These are phyloP conservation scores for Tausonia pullulans DNA, from an alignment of 1,284 basidiomycete species.

Conservation along the genomic window DNA sequence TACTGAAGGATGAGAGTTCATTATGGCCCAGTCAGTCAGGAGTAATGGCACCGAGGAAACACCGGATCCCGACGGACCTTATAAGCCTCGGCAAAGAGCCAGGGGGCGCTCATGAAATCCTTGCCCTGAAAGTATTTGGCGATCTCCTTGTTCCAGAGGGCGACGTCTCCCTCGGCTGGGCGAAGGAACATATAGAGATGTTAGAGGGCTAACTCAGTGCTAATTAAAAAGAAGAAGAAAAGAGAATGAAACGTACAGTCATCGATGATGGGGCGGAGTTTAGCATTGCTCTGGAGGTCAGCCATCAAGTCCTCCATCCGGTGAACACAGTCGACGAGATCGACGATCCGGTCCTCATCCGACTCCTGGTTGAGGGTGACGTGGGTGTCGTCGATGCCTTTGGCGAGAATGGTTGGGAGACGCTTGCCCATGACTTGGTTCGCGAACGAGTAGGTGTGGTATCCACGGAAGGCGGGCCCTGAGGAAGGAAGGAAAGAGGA, in stretches of 20 bases:
- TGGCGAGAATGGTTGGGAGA: slow-evolving; percentile 87
- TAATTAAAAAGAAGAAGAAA: too few relatives aligned
- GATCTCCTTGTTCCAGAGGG: slow-evolving; percentile 93
- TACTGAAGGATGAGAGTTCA: too few relatives aligned
- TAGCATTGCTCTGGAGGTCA: slow-evolving; percentile 65
- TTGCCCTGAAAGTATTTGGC: slow-evolving; percentile 90
- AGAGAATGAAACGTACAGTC: slow-evolving; percentile 42
- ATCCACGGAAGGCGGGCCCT: neutral
- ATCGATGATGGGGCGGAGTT: slow-evolving; percentile 75
- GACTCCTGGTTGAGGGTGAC: slow-evolving; percentile 77
- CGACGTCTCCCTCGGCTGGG: slow-evolving; percentile 66
- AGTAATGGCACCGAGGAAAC: too few relatives aligned
- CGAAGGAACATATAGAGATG: too few relatives aligned
- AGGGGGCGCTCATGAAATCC: slow-evolving; percentile 66
- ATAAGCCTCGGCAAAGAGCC: slow-evolving; percentile 95
- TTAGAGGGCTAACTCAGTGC: too few relatives aligned
- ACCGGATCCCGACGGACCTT: slow-evolving; percentile 56
- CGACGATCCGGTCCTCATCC: slow-evolving; percentile 72
- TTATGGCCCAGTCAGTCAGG: too few relatives aligned
- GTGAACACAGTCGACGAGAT: slow-evolving; percentile 77
- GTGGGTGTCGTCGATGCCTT: slow-evolving; percentile 87
- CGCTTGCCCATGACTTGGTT: slow-evolving; percentile 65
- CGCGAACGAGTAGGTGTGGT: slow-evolving; percentile 4
- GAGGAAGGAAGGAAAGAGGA: neutral
- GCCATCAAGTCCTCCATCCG: slow-evolving; percentile 73